Evolutionary conservation across 2,329 filamentous ascomycete genomes (phyloP), one percentile per base, ranked within the genome.

Genomic region (Coniella vitis): DNA sequence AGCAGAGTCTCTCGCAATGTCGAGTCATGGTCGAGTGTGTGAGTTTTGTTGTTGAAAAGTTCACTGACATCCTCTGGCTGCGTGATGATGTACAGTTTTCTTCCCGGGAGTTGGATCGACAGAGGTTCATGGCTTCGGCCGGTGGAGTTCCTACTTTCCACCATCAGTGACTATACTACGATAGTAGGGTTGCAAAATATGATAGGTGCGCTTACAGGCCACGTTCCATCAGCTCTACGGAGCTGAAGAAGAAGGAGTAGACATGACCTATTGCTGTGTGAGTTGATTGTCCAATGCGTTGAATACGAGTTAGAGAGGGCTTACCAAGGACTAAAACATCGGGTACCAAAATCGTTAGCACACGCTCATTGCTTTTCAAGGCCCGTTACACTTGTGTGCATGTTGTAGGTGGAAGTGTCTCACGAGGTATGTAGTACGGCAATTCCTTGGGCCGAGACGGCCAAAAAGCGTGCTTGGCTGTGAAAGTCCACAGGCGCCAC

Each of bases 401-500:
- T n/a, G 22, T 4, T 14, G 36, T n/a, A 25, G 25, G 25, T n/a
- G 1, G 14, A 4, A 8, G 19, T 20, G 31, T 43, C 42, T 35
- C 22, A 44, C 42, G 14, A 16, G 42, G 42, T 7, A 44, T 44
- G 19, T 22, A 32, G 19, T 44, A 44, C 14, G 42, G 42, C 14
- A 44, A 10, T n/a, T 36, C 42, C 20, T 44, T 44, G 2, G 42
- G 42, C 42, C 35, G 29, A 7, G 42, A 36, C 13, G 42, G 42
- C 31, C 32, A 25, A 2, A 44, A 20, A 20, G 17, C 25, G 4
- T 35, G 29, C 13, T 19, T 44, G 31, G 32, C 20, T 8, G 42
- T 44, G 42, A 44, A 44, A 9, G 29, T 44, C 42, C 42, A 44
- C 4, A 44, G 31, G n/a, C 32, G 42, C 42, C 42, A 44, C 29